Base-by-base conservation (phyloP, 1,284 basidiomycete species). In the Pseudozyma pruni region DNA sequence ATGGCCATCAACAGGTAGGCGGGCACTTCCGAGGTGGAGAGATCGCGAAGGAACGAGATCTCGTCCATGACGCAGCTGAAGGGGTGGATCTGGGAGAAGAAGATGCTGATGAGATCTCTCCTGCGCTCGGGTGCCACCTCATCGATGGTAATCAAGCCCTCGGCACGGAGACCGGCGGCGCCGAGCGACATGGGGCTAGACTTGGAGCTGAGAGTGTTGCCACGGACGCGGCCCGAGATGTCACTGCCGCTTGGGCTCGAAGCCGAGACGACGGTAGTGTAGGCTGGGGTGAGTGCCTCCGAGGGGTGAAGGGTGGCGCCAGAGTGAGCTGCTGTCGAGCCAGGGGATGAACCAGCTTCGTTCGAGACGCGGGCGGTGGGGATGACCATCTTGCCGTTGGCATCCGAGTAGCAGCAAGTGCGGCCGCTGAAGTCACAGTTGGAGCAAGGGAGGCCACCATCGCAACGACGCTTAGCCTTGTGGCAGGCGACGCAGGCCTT, bases 401-500 rank as follows among this genome's bases (percentile, higher is more conserved):
- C 62, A 27, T 72, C 69, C 39, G 69, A 72, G 55, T 86, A 86
- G 34, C 83, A 74, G 63, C 85, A 86, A 3, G 81, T 72, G 31
- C 69, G 57, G 22, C 69, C 69, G 55, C 58, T 62, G 61, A 86
- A 85, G 72, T 86, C 85, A 77, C 85, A 86, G 72, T 86, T 86
- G 43, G 83, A 84, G 69, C 85, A 86, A 1, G 85, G 85, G 0
- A 84, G 83, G 43, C 85, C 85, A 17, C 85, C 85, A 63, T 86
- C 85, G 52, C 85, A 86, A 13, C 85, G 78, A 44, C 85, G 77
- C 75, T 86, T 86, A 69, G 85, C 85, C 77, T 85, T 72, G 63
- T 78, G 76, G 59, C 76, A 78, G 38, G 74, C 68, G n/a, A 76
- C 74, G 37, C 76, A 78, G 4, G 76, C 76, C 61, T 75, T 68